Evolutionary conservation across 805 yeast genomes (phyloP).

Genomic region (Wickerhamomyces bovis): DNA sequence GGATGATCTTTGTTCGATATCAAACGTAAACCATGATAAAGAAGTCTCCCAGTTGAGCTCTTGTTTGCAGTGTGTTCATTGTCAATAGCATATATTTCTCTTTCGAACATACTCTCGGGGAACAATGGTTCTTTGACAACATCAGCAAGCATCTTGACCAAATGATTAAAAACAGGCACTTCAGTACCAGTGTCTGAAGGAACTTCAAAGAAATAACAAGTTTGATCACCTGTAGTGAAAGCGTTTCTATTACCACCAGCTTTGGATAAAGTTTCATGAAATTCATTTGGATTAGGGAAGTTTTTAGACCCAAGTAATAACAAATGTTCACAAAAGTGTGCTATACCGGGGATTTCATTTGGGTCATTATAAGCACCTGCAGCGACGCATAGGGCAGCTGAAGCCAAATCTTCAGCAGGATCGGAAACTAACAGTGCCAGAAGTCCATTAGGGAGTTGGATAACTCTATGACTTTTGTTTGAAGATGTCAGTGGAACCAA

Average conservation of each 20-base stretch:
- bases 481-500: conserved; percentile 32
- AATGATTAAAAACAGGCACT: conserved; percentile 36
- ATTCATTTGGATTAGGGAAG: conserved; percentile 42
- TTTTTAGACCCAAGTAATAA: conserved; percentile 49
- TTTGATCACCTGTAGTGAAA: conserved; percentile 59
- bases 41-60: conserved; percentile 35
- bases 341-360: conserved; percentile 63
- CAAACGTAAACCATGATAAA: conserved; percentile 54
- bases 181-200: conserved; percentile 35
- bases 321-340: conserved; percentile 87
- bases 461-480: conserved; percentile 35
- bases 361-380: conserved; percentile 84
- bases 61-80: conserved; percentile 61
- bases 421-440: conserved; percentile 69
- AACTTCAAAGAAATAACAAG: conserved; percentile 57
- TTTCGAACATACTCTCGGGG: conserved; percentile 31
- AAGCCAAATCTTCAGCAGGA: conserved; percentile 53
- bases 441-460: conserved; percentile 64
- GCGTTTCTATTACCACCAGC: conserved; percentile 63
- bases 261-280: conserved; percentile 36
- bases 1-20: conserved; percentile 43
- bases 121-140: conserved; percentile 49
- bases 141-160: conserved; percentile 44
- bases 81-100: conserved; percentile 56
- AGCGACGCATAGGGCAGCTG: conserved; percentile 70